Evolutionary conservation across 2,329 filamentous ascomycete genomes (phyloP), one percentile per base, ranked within the genome.

Genomic region (Hypoxylon sp.): DNA sequence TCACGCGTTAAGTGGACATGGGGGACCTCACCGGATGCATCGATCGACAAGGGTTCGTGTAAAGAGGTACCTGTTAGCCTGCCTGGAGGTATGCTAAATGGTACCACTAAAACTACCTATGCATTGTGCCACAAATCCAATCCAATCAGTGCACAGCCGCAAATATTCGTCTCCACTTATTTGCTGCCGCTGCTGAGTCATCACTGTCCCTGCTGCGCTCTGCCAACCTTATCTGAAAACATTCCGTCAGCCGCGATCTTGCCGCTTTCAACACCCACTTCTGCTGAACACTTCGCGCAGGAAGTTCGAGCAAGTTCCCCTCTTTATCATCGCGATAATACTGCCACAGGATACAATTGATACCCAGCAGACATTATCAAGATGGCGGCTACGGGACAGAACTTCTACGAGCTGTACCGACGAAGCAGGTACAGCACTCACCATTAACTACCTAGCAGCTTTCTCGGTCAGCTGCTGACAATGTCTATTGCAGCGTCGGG

Each of bases 401-500:
- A 85, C 32, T 90, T 86, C 84, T 99, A 98, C 81, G 96, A 99
- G 87, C 90, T 99, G 77, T 99, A 99, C 81, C 93, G 96, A 75
- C 91, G 94, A 83, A 97, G 93, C 89, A 98, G 95, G 96, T 98
- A 93, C 61, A 68, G 66, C 68, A 30, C n/a, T 49, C 54, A 28
- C 14, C 44, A 38, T 56, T 63, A 62, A 55, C 45, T 64, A 52
- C 12, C 24, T n/a, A n/a, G n/a, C n/a, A n/a, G 7, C 16, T 32
- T n/a, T 55, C 22, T 58, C 38, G 42, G 14, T 24, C 54, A 30
- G 50, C 62, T n/a, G 61, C 65, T 68, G 65, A 71, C 70, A 65
- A 53, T 51, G 20, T 38, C 38, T 66, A 64, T 66, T 69, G 64
- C 79, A 99, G 96, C 81, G 93, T 99, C 82, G 96, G 96, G 73